Percentiles rank a stretch among this genome's conserved stretches.
These are phyloP conservation scores for Radiomyces spectabilis DNA, from an alignment of 192 early-diverging fungal species.

Conservation along the genomic window DNA sequence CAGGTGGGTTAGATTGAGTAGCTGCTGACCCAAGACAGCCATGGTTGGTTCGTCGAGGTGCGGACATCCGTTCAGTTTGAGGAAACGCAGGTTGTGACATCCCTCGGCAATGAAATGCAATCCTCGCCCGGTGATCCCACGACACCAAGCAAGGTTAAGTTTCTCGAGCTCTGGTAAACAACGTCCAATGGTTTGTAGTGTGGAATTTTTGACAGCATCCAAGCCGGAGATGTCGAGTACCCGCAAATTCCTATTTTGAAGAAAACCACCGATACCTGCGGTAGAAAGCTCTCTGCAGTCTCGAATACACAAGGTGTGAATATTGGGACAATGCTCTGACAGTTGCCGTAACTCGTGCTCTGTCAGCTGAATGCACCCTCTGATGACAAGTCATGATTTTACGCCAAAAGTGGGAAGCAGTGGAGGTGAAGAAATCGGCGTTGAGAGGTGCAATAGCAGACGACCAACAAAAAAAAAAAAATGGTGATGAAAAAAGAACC, in stretches of 20 bases:
- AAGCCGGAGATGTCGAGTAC: constrained; percentile 35
- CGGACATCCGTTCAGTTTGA: constrained; percentile 38
- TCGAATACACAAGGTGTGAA: constrained; percentile 23
- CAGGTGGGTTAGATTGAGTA: constrained; percentile 33
- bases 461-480: constrained; percentile 6
- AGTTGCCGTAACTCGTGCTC: constrained; percentile 15
- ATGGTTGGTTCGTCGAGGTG: constrained; percentile 34
- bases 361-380: constrained; percentile 36
- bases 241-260: constrained; percentile 21
- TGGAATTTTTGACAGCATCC: constrained; percentile 30
- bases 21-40: constrained; percentile 24
- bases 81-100: constrained; percentile 26
- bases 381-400: no score
- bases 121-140: constrained; percentile 34
- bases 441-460: no score
- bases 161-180: constrained; percentile 28
- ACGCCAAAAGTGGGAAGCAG: no score
- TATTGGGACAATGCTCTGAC: constrained; percentile 28
- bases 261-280: constrained; percentile 30
- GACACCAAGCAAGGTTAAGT: constrained; percentile 44
- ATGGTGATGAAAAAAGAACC: constrained; percentile 2
- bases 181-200: constrained; percentile 30
- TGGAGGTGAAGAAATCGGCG: no score
- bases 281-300: constrained; percentile 32
- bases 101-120: constrained; percentile 21